Conservation (phyloP, 2,329 filamentous ascomycete species). For the Leptographium galeiforme region DNA sequence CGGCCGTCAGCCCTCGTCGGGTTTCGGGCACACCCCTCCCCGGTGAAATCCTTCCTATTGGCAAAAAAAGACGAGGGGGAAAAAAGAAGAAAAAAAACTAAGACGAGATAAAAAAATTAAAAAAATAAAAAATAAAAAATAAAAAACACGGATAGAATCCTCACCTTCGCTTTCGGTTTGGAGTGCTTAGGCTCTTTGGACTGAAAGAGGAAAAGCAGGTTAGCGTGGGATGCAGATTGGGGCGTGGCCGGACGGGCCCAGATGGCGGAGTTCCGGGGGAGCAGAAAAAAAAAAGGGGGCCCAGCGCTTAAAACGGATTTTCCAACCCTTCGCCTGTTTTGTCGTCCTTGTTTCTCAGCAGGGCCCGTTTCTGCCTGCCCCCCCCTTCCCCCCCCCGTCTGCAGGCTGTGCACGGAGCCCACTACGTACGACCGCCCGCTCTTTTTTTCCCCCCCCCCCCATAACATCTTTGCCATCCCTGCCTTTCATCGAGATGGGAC, state of each 20-base stretch:
- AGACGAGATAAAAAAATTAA: too few species aligned
- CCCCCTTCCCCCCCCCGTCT: not conserved
- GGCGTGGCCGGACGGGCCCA: not conserved
- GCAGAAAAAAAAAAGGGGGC: not conserved
- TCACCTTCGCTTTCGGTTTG: not conserved
- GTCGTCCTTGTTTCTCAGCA: not conserved
- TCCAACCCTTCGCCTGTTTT: not conserved
- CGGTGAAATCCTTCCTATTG: not conserved
- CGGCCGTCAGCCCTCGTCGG: slow-evolving; percentile 1
- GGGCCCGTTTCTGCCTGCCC: not conserved
- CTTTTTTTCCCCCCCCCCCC: not conserved
- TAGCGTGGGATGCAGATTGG: slow-evolving; percentile 6
- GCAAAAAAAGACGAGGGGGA: too few species aligned
- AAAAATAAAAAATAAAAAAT: too few species aligned
- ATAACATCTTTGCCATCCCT: not conserved
- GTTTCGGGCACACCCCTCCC: not conserved
- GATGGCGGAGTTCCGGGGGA: not conserved
- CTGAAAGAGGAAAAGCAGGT: not conserved
- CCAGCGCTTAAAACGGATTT: not conserved
- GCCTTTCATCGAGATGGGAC: slow-evolving; percentile 1
- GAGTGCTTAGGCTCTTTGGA: not conserved
- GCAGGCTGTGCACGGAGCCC: slow-evolving; percentile 2
- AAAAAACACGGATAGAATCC: not conserved
- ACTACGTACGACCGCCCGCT: not conserved
- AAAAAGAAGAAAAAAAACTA: too few species aligned